These are phyloP conservation scores for Pseudevernia furfuracea DNA, from an alignment of 495 filamentous ascomycete genomes.

Conservation along the genomic window DNA sequence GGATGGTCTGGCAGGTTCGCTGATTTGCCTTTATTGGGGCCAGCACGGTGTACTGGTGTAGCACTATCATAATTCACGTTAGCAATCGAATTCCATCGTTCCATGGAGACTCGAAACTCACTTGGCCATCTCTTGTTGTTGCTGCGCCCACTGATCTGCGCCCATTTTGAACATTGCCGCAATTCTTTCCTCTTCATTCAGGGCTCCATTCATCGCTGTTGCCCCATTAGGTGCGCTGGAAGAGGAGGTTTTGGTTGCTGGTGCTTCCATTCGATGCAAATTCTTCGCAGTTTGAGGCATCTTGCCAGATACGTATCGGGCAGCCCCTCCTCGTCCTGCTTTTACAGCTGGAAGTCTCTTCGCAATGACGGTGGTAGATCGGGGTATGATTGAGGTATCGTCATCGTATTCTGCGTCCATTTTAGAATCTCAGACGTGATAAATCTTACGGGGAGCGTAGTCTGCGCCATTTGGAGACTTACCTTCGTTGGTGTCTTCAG, in stretches of 20 bases:
- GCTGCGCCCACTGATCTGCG: constrained; percentile 76
- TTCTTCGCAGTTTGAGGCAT: constrained; percentile 88
- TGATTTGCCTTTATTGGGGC: constrained; percentile 50
- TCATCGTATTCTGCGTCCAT: constrained; percentile 80
- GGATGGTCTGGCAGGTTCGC: constrained; percentile 80
- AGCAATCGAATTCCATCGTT: constrained; percentile 11
- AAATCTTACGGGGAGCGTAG: neutral
- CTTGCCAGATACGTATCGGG: constrained; percentile 93
- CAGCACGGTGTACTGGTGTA: constrained; percentile 52
- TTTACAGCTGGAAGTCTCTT: constrained; percentile 75
- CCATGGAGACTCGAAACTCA: constrained; percentile 42
- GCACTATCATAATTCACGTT: constrained; percentile 39
- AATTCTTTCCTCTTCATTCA: constrained; percentile 86
- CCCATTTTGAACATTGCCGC: constrained; percentile 80
- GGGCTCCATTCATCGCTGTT: constrained; percentile 57
- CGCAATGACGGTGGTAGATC: constrained; percentile 88
- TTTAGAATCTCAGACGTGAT: constrained; percentile 10
- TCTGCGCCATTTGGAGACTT: constrained; percentile 30
- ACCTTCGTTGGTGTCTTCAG: constrained; percentile 89
- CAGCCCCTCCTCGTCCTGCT: constrained; percentile 75
- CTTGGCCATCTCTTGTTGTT: constrained; percentile 89
- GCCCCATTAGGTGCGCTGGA: constrained; percentile 47
- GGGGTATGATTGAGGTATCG: constrained; percentile 89
- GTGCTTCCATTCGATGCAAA: constrained; percentile 61
- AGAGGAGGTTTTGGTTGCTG: constrained; percentile 39